phyloP scores from a whole-genome alignment of 345 rosid genomes.

The sweet orange (Citrus sinensis) region DNA sequence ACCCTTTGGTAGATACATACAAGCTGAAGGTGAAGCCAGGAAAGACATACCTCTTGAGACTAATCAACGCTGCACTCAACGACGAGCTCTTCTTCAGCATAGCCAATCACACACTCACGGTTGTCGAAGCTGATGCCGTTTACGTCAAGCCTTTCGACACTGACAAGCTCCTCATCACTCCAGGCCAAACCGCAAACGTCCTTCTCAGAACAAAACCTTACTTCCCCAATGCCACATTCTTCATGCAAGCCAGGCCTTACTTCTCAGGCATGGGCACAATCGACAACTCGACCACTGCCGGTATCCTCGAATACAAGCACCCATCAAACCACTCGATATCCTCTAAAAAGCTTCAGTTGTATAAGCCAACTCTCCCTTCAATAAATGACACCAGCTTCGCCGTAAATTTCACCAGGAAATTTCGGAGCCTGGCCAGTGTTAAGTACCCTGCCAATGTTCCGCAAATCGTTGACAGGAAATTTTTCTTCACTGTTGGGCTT shows the following conservation, averaged over 20 bases:
- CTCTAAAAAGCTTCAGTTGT: conserved; percentile 18
- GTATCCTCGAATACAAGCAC: conserved; percentile 37
- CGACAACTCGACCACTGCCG: conserved; percentile 45
- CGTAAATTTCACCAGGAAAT: conserved; percentile 25
- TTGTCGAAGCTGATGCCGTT: conserved; percentile 41
- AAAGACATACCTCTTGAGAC: conserved; percentile 44
- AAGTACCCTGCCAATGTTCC: conserved; percentile 47
- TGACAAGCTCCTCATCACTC: conserved; percentile 25
- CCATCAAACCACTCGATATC: conserved; percentile 12
- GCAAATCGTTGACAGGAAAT: conserved; percentile 25
- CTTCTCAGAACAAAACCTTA: conserved; percentile 37
- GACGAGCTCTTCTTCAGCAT: conserved; percentile 57
- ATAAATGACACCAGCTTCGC: conserved; percentile 30
- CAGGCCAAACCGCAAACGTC: conserved; percentile 50
- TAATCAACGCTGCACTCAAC: conserved; percentile 59
- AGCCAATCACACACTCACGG: conserved; percentile 39
- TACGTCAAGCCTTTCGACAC: conserved; percentile 39
- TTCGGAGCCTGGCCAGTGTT: conserved; percentile 39
- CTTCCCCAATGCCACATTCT: conserved; percentile 39
- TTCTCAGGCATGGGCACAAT: conserved; percentile 31
- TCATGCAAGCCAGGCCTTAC: conserved; percentile 44
- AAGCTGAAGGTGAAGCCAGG: conserved; percentile 50
- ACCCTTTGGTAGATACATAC: conserved; percentile 29
- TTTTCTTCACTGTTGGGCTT: conserved; percentile 42
- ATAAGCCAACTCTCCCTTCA: conserved; percentile 40